Evolutionary conservation across 2,329 filamentous ascomycete genomes (phyloP).

Genomic region (Fusarium sp.): DNA sequence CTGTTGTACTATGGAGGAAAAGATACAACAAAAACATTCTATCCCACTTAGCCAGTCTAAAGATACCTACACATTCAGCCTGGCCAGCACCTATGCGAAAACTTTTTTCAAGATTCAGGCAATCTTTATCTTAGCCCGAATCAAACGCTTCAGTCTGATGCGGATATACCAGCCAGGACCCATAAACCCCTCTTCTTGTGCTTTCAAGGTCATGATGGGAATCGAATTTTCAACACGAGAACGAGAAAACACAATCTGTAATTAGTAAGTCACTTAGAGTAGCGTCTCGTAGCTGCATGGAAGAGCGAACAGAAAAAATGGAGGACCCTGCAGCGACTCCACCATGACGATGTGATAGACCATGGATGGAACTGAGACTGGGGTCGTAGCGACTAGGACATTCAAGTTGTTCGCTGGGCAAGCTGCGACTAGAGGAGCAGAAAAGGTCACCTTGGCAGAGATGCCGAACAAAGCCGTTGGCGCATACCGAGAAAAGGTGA

Average conservation of each 20-base stretch:
- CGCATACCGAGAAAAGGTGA: neutral
- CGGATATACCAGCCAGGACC: conserved; percentile 3
- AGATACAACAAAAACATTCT: neutral
- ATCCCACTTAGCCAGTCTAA: neutral
- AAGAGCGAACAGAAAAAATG: conserved; percentile 24
- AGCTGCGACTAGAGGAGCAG: neutral
- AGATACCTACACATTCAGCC: neutral
- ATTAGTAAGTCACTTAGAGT: conserved; percentile 23
- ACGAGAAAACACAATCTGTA: conserved; percentile 20
- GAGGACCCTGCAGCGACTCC: conserved; percentile 36
- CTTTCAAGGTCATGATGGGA: conserved; percentile 8
- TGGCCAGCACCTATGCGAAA: neutral
- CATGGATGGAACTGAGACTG: neutral
- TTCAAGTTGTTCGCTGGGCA: conserved; percentile 4
- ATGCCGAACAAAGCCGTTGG: conserved; percentile 3
- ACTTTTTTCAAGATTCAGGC: neutral
- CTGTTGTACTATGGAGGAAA: neutral
- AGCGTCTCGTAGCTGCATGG: conserved; percentile 21
- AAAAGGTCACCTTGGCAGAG: neutral
- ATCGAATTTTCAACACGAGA: conserved; percentile 18
- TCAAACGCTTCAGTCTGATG: neutral
- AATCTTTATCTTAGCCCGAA: neutral
- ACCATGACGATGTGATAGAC: conserved; percentile 33
- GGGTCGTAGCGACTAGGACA: neutral
- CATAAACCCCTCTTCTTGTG: conserved; percentile 9